Conservation (phyloP, 208 protist genomes). For the Trypanosoma melophagium region DNA sequence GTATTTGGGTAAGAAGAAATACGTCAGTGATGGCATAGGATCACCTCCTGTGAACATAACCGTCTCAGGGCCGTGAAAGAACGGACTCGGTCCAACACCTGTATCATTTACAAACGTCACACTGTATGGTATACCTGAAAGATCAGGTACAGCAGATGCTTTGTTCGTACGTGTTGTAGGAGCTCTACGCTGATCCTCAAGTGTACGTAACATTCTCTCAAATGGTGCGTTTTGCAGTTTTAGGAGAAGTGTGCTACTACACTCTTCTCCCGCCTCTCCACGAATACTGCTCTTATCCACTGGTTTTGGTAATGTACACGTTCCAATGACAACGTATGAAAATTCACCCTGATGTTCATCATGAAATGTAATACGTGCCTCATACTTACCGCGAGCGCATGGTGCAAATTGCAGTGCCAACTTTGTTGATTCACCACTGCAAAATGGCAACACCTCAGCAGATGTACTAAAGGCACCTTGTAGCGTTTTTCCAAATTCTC, state of each 20-base stretch:
- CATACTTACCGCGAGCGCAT: constrained; percentile 76
- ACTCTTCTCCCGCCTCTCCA: constrained; percentile 65
- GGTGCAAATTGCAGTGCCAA: constrained; percentile 84
- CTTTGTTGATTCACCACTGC: constrained; percentile 54
- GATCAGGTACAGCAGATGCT: constrained; percentile 22
- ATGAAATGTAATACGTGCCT: constrained; percentile 72
- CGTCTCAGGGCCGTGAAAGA: constrained; percentile 53
- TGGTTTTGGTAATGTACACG: constrained; percentile 53
- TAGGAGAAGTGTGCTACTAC: constrained; percentile 42
- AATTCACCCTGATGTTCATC: constrained; percentile 91
- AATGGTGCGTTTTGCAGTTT: constrained; percentile 54
- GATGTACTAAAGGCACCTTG: constrained; percentile 64
- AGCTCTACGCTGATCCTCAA: constrained; percentile 63
- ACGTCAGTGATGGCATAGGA: constrained; percentile 31
- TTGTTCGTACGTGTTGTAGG: constrained; percentile 7
- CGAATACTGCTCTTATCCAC: constrained; percentile 51
- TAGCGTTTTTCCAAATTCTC: constrained; percentile 33
- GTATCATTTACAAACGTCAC: constrained; percentile 72
- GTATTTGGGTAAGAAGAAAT: constrained; percentile 84
- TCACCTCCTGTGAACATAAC: constrained; percentile 22
- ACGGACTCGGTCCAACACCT: constrained; percentile 81
- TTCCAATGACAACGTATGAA: constrained; percentile 75
- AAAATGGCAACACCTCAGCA: constrained; percentile 75
- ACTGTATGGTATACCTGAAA: constrained; percentile 35
- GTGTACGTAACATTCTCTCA: constrained; percentile 69